Conservation (phyloP, 148 eudicot genomes). For the Limonium bicolor region DNA sequence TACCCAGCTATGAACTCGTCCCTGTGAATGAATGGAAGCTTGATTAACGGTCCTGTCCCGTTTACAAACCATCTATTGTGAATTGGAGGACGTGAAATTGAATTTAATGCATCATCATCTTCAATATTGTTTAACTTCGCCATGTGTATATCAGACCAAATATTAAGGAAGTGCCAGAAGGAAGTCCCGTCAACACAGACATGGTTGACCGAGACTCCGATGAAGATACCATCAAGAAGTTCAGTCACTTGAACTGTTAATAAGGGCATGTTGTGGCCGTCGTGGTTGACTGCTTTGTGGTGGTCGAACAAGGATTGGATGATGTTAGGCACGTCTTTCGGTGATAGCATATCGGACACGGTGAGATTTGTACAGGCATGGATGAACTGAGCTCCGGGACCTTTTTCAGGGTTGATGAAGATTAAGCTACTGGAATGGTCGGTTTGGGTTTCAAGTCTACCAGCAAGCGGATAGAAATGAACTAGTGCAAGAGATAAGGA, state of each 20-base stretch:
- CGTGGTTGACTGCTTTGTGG: not conserved
- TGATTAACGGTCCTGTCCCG: conserved; percentile 12
- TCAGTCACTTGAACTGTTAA: not conserved
- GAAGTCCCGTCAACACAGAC: conserved; percentile 42
- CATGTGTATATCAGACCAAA: conserved; percentile 26
- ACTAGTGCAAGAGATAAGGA: not conserved
- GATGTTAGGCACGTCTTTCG: not conserved
- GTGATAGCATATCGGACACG: not conserved
- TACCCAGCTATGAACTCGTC: conserved; percentile 11
- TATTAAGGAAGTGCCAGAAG: conserved; percentile 45
- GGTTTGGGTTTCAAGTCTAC: not conserved
- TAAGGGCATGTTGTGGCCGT: not conserved
- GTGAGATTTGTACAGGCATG: not conserved
- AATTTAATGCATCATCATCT: not conserved
- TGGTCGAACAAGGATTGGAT: not conserved
- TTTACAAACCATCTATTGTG: conserved; percentile 16
- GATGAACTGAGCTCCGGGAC: not conserved
- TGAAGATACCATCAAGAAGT: conserved; percentile 30
- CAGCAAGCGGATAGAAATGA: conserved; percentile 1
- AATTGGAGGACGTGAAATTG: conserved; percentile 8
- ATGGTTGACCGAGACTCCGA: conserved; percentile 43
- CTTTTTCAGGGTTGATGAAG: not conserved
- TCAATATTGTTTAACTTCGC: not conserved
- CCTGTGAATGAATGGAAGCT: conserved; percentile 18
- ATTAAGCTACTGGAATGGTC: not conserved